Base-by-base conservation (phyloP, 2,329 filamentous ascomycete species). In the Pseudogymnoascus sp. region DNA sequence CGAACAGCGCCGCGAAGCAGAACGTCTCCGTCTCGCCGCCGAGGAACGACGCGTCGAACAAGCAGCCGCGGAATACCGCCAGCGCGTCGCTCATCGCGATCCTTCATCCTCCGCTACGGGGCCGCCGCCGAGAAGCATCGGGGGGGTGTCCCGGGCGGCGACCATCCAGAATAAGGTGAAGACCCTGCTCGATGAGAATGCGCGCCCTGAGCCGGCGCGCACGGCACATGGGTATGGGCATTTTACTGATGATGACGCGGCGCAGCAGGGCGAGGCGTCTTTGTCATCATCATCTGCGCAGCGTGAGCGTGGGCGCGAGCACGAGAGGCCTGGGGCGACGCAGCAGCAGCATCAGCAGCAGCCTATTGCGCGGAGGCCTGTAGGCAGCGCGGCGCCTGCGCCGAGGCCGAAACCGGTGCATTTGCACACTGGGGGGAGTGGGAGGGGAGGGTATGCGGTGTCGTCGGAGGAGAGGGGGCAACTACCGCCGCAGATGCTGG, bases 101-200 rank as follows among this genome's bases (percentile, higher is more conserved):
- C 75, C 77, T 38, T 76, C 77, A 2, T 21, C 21, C 38, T 76
- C 78, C 18, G 79, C 78, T 47, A 76, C 77, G 25, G 73, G 72
- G 23, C 69, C 71, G 1, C 76, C 74, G 63, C 84, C 81, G 63
- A 84, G 80, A 74, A 82, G 76, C 70, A 82, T 82, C 71, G 84
- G 80, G n/a, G 79, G 81, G 59, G 76, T 83, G 2, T 84, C 84
- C 12, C 81, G 87, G 44, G 91, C 92, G 16, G 84, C 86, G n/a
- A 90, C 88, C 25, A 99, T 99, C 69, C 92, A 97, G 73, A 92
- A 90, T 71, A 88, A 93, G 67, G 91, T 99, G 62, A 90, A 95
- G 77, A 91, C 85, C 60, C 79, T 97, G 60, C 78, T 99, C 14
- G 87, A 87, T 65, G 92, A 97, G 70, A 91, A 88, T 42, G 84